phyloP scores from a whole-genome alignment of 2,329 filamentous ascomycete genomes.

The Ceratocystis eucalypticola region DNA sequence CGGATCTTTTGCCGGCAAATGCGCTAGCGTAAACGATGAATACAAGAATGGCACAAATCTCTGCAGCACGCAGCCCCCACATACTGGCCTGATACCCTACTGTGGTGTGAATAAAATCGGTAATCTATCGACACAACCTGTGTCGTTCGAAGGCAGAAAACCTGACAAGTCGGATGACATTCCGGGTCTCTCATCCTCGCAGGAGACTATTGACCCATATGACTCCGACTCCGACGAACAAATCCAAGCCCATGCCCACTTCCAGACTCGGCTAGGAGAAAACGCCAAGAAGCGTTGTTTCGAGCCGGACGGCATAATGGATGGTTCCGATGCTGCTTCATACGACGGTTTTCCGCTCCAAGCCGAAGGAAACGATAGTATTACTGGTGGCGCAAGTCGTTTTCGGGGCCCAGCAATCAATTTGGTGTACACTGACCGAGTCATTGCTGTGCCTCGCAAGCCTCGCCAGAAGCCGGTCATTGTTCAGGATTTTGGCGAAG shows the following conservation, averaged over 20 bases:
- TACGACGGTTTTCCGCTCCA: not conserved
- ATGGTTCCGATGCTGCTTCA: not conserved
- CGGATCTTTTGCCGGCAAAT: too few species aligned
- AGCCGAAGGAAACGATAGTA: not conserved
- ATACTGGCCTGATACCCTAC: slow-evolving; percentile 60
- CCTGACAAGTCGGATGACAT: slow-evolving; percentile 23
- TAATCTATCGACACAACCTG: slow-evolving; percentile 48
- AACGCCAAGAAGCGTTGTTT: slow-evolving; percentile 33
- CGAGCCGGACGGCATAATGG: slow-evolving; percentile 29
- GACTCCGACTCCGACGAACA: slow-evolving; percentile 19
- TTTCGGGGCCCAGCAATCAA: slow-evolving; percentile 31
- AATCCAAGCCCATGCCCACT: slow-evolving; percentile 23
- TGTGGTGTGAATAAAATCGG: slow-evolving; percentile 68
- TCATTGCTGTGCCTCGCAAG: slow-evolving; percentile 36
- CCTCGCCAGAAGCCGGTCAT: slow-evolving; percentile 3
- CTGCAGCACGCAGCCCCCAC: slow-evolving; percentile 24
- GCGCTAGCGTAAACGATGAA: too few species aligned
- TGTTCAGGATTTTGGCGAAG: slow-evolving; percentile 52
- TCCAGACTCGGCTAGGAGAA: not conserved
- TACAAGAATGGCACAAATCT: too few species aligned
- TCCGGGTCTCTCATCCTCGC: slow-evolving; percentile 41
- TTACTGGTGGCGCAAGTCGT: too few species aligned
- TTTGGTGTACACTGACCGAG: slow-evolving; percentile 29
- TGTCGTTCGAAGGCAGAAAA: slow-evolving; percentile 25
- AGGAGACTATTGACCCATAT: slow-evolving; percentile 36